Conservation (phyloP, 495 filamentous ascomycete species). For the Lepraria neglecta region DNA sequence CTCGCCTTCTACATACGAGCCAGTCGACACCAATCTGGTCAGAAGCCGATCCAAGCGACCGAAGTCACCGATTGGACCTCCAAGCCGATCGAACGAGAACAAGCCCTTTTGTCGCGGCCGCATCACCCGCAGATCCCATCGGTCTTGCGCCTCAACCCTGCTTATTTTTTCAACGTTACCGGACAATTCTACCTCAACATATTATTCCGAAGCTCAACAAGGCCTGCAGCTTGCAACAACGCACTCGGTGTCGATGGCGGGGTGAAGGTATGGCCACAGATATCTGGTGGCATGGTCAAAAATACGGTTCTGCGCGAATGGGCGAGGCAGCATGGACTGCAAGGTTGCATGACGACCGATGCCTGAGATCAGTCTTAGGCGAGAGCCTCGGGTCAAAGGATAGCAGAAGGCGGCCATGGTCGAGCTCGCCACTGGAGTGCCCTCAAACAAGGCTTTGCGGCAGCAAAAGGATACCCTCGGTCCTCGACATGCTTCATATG, state of each 20-base stretch:
- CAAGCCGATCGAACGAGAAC: background rate
- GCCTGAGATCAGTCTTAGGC: background rate
- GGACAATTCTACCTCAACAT: background rate
- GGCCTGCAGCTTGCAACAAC: slow-evolving; percentile 5
- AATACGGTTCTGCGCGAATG: slow-evolving; percentile 10
- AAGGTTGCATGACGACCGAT: background rate
- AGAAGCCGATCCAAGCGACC: background rate
- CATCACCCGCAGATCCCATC: slow-evolving; percentile 12
- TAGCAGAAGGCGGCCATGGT: background rate
- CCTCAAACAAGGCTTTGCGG: slow-evolving; percentile 4
- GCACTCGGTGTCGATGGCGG: slow-evolving; percentile 13
- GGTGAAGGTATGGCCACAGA: slow-evolving; percentile 20
- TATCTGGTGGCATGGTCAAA: slow-evolving; percentile 22
- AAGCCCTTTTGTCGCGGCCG: slow-evolving; percentile 9
- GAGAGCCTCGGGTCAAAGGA: background rate
- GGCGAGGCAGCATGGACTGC: slow-evolving; percentile 8
- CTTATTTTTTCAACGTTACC: slow-evolving; percentile 1
- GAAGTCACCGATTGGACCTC: slow-evolving; percentile 6
- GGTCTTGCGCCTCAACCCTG: slow-evolving; percentile 8
- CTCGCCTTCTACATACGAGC: background rate
- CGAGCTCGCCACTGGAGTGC: background rate
- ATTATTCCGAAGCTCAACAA: background rate
- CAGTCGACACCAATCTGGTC: background rate
- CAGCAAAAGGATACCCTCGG: background rate
- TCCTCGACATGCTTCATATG: slow-evolving; percentile 2